These are phyloP conservation scores for Nothopassalora personata DNA, from an alignment of 2,329 filamentous ascomycete species.

Conservation along the genomic window DNA sequence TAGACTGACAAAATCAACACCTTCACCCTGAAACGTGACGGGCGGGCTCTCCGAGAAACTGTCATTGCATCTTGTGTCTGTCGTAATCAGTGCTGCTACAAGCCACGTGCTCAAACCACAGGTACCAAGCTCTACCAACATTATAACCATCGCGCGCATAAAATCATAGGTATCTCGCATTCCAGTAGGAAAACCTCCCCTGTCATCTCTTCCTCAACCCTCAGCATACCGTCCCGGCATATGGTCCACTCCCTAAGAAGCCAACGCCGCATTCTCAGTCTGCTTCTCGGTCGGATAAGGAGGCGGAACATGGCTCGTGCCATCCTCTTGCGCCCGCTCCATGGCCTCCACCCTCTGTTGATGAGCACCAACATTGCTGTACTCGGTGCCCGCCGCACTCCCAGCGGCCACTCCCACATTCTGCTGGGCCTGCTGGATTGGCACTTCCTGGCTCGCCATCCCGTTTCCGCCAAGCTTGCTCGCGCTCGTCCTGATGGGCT, in stretches of 20 bases:
- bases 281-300: constrained; percentile 18
- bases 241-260: constrained; percentile 15
- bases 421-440: constrained; percentile 2
- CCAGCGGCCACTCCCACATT: neutral
- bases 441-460: constrained; percentile 28
- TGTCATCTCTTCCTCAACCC: neutral
- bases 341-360: constrained; percentile 21
- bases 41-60: neutral
- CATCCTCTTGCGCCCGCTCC: constrained; percentile 21
- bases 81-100: neutral
- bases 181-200: neutral
- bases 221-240: neutral
- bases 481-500: constrained; percentile 49
- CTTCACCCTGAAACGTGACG: neutral
- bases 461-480: constrained; percentile 46
- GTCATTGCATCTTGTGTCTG: neutral
- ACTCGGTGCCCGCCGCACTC: neutral
- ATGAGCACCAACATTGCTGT: constrained; percentile 6
- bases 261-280: constrained; percentile 17
- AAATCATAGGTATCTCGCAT: neutral
- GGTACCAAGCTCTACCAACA: neutral
- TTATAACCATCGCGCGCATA: neutral
- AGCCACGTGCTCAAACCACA: neutral
- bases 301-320: constrained; percentile 1
- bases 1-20: neutral